phyloP scores from a whole-genome alignment of 2,329 filamentous ascomycete species.

The Ascochyta lentis region DNA sequence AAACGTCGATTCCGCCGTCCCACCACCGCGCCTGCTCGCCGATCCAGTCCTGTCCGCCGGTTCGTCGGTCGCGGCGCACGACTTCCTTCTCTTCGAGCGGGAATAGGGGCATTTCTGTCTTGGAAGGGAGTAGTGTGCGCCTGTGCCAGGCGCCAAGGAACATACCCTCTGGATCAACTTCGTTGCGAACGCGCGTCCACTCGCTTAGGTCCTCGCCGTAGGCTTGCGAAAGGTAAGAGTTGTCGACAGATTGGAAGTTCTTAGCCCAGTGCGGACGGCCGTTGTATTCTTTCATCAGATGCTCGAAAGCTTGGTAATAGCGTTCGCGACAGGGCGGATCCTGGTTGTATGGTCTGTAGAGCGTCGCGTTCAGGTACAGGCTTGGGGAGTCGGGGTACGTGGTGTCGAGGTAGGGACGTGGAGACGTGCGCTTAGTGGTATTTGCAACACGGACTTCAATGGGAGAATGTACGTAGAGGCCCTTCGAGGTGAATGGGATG shows the following conservation, averaged over 20 bases:
- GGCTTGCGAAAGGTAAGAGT: constrained; percentile 67
- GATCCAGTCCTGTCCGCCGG: constrained; percentile 48
- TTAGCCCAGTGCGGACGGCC: constrained; percentile 91
- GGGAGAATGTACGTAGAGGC: constrained; percentile 85
- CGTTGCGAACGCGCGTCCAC: constrained; percentile 72
- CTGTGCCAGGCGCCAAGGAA: constrained; percentile 92
- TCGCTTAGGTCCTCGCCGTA: constrained; percentile 72
- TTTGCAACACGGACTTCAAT: constrained; percentile 89
- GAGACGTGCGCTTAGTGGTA: constrained; percentile 58
- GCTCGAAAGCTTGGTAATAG: constrained; percentile 91
- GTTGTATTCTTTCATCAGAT: constrained; percentile 84
- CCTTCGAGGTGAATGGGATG: constrained; percentile 82
- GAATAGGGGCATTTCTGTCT: constrained; percentile 37
- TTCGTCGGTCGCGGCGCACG: constrained; percentile 38
- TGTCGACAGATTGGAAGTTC: constrained; percentile 72
- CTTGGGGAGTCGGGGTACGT: constrained; percentile 73
- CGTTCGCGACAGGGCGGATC: constrained; percentile 78
- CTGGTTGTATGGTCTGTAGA: constrained; percentile 80
- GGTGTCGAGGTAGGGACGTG: constrained; percentile 74
- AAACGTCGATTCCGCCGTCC: constrained; percentile 43
- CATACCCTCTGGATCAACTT: constrained; percentile 80
- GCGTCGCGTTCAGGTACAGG: constrained; percentile 86
- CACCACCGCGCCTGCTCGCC: constrained; percentile 49
- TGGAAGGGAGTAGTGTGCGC: constrained; percentile 52
- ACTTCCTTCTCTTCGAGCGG: constrained; percentile 54